Percentiles rank a stretch among this genome's conserved stretches.
phyloP scores from a whole-genome alignment of 192 early-diverging fungal genomes.

The Mortierella antarctica region DNA sequence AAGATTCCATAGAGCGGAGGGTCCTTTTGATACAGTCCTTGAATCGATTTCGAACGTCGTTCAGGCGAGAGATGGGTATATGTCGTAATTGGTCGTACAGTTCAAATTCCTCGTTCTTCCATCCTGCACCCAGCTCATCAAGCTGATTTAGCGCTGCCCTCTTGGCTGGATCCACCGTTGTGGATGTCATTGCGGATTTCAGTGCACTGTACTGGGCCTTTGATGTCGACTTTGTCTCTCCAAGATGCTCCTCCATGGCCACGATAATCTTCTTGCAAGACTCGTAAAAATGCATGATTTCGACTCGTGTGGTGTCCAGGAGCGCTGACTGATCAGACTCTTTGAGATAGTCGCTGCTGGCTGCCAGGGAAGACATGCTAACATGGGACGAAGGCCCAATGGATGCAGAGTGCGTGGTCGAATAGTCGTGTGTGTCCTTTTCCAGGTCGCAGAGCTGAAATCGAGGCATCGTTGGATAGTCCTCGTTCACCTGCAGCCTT shows the following conservation, averaged over 20 bases:
- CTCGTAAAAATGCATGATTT: conserved; percentile 63
- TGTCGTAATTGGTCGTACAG: conserved; percentile 54
- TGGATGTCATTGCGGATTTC: background rate
- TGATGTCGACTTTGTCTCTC: conserved; percentile 39
- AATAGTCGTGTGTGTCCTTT: conserved; percentile 56
- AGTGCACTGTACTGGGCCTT: conserved; percentile 19
- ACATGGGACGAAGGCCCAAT: background rate
- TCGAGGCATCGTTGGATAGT: conserved; percentile 28
- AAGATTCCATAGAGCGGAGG: conserved; percentile 55
- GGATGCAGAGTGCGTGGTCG: conserved; percentile 3
- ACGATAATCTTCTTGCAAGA: conserved; percentile 58
- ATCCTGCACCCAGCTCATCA: conserved; percentile 48
- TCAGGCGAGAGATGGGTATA: conserved; percentile 52
- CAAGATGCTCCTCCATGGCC: conserved; percentile 52
- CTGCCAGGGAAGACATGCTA: conserved; percentile 13
- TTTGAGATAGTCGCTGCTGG: conserved; percentile 45
- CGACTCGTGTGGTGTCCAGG: conserved; percentile 40
- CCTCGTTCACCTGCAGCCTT: conserved; percentile 61
- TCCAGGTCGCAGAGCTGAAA: conserved; percentile 42
- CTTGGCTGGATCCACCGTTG: conserved; percentile 5
- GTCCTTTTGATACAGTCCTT: conserved; percentile 44
- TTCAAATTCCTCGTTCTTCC: conserved; percentile 58
- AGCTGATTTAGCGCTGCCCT: conserved; percentile 20
- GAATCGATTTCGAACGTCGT: conserved; percentile 64
- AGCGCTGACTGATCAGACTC: conserved; percentile 38